Evolutionary conservation across 768 basidiomycete genomes (phyloP).

Genomic region (Suillus variegatus): DNA sequence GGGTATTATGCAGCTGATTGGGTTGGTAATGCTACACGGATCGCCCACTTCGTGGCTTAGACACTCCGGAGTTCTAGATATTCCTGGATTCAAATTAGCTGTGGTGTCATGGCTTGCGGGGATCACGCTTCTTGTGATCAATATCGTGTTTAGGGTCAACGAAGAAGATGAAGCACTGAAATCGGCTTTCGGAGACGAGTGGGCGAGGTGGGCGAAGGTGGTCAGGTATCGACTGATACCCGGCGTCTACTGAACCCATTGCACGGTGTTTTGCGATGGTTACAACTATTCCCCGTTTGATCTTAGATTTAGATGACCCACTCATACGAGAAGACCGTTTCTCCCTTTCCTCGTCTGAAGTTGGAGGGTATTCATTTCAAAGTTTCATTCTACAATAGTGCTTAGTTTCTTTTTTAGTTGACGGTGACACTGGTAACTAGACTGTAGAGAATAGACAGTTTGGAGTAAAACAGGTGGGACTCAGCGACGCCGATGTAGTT

Average conservation of each 20-base stretch:
- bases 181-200: not conserved
- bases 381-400: not conserved
- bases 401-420: not conserved
- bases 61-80: not conserved
- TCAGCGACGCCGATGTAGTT: too few species aligned
- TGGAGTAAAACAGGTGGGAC: too few species aligned
- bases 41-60: slow-evolving; percentile 11
- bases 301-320: not conserved
- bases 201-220: slow-evolving; percentile 22
- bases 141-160: not conserved
- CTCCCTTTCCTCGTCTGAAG: not conserved
- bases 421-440: not conserved
- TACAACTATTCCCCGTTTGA: not conserved
- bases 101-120: not conserved
- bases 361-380: not conserved
- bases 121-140: not conserved
- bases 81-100: not conserved
- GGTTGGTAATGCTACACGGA: slow-evolving; percentile 7
- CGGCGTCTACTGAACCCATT: slow-evolving; percentile 22
- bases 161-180: not conserved
- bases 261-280: not conserved
- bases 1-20: slow-evolving; percentile 11
- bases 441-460: too few species aligned
- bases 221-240: slow-evolving; percentile 36
- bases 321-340: not conserved